These are phyloP conservation scores for Oleoguttula mirabilis DNA, from an alignment of 495 filamentous ascomycete species.

Conservation along the genomic window DNA sequence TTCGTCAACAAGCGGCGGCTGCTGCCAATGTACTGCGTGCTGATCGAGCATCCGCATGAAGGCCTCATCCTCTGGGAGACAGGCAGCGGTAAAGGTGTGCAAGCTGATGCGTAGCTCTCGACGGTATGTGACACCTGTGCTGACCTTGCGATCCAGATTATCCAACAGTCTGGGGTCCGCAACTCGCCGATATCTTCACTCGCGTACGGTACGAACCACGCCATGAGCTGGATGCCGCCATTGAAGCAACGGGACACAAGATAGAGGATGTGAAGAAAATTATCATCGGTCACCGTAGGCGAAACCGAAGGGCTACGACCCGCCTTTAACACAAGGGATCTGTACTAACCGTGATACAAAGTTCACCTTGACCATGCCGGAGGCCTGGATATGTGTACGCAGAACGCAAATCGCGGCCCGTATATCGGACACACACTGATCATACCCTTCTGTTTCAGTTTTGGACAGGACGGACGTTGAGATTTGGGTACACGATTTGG, in stretches of 20 bases:
- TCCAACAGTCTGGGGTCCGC: conserved; percentile 27
- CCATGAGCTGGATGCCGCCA: conserved; percentile 36
- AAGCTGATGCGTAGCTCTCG: too few relatives aligned
- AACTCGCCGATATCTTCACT: conserved; percentile 36
- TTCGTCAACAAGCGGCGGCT: conserved; percentile 19
- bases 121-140: conserved; percentile 33
- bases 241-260: conserved; percentile 36
- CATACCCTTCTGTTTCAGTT: conserved; percentile 22
- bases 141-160: too few relatives aligned
- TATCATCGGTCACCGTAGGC: conserved; percentile 41
- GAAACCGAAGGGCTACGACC: too few relatives aligned
- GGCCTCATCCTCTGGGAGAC: conserved; percentile 44
- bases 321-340: too few relatives aligned
- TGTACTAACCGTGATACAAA: too few relatives aligned
- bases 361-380: conserved; percentile 46
- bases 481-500: conserved; percentile 43
- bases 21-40: conserved; percentile 25
- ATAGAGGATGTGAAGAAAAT: conserved; percentile 43
- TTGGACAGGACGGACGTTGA: conserved; percentile 34
- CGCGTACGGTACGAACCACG: conserved; percentile 32
- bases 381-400: conserved; percentile 40
- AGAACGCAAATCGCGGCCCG: too few relatives aligned
- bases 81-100: conserved; percentile 37
- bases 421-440: not conserved
- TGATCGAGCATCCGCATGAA: conserved; percentile 41